These are phyloP conservation scores for Hypomontagnella submonticulosa DNA, from an alignment of 495 filamentous ascomycete species.

Conservation along the genomic window DNA sequence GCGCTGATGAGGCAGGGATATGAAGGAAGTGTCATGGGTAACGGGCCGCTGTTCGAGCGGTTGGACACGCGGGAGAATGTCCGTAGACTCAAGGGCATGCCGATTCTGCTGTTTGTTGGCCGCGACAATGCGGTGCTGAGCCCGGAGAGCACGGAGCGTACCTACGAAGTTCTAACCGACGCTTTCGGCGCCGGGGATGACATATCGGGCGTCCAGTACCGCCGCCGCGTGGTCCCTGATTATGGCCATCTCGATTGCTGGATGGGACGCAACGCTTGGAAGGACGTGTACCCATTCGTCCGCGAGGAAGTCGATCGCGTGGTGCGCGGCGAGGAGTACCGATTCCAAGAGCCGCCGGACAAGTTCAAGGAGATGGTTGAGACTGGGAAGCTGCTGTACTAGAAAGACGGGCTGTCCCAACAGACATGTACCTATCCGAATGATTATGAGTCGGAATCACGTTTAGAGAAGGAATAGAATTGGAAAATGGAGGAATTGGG, in stretches of 20 bases:
- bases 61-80: conserved; percentile 64
- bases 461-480: background rate
- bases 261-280: conserved; percentile 71
- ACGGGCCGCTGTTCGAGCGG: conserved; percentile 55
- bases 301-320: conserved; percentile 65
- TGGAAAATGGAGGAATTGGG: background rate
- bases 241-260: conserved; percentile 76
- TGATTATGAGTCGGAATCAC: background rate
- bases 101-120: conserved; percentile 69
- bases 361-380: conserved; percentile 55
- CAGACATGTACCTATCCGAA: too few species aligned
- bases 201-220: conserved; percentile 57
- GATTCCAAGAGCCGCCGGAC: conserved; percentile 56
- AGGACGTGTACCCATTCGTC: conserved; percentile 71
- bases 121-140: conserved; percentile 68
- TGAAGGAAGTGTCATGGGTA: conserved; percentile 63
- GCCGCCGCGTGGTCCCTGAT: conserved; percentile 65
- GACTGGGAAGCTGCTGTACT: conserved; percentile 55
- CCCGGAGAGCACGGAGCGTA: conserved; percentile 66
- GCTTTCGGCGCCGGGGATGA: conserved; percentile 57
- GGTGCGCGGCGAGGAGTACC: conserved; percentile 51
- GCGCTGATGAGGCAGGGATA: conserved; percentile 68
- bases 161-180: conserved; percentile 66
- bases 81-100: conserved; percentile 62
- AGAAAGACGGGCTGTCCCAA: conserved; percentile 1